A percentile compares a stretch with the other conserved stretches of the same genome.
Conservation (phyloP, 805 yeast genomes). For the Candida michaelii region DNA sequence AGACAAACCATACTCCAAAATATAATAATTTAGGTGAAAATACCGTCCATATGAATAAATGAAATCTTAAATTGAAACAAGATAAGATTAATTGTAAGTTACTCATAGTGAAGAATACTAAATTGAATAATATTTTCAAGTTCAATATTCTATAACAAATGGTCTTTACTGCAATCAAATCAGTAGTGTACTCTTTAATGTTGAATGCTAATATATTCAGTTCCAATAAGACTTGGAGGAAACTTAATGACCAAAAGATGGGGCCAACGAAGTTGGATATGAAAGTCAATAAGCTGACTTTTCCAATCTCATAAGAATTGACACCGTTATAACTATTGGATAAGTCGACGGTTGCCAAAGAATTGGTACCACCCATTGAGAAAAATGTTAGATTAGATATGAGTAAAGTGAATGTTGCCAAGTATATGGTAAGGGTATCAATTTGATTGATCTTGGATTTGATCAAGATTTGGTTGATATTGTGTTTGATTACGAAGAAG, state of each 20-base stretch:
- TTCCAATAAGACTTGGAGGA: constrained; percentile 42
- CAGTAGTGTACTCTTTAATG: constrained; percentile 10
- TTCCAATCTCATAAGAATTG: constrained; percentile 59
- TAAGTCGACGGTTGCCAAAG: constrained; percentile 86
- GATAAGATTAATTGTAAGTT: constrained; percentile 62
- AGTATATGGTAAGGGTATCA: constrained; percentile 17
- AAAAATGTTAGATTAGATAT: constrained; percentile 79
- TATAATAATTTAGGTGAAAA: constrained; percentile 90
- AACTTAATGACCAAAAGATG: constrained; percentile 70
- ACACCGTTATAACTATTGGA: constrained; percentile 93
- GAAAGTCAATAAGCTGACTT: constrained; percentile 78
- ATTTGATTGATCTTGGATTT: constrained; percentile 2
- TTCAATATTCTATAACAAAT: constrained; percentile 24
- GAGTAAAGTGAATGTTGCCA: constrained; percentile 43
- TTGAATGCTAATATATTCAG: constrained; percentile 18
- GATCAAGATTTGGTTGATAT: constrained; percentile 8
- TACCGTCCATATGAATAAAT: constrained; percentile 95
- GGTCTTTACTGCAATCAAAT: constrained; percentile 12
- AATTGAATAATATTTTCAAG: constrained; percentile 34
- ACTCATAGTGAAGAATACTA: constrained; percentile 58
- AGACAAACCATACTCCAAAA: constrained; percentile 70
- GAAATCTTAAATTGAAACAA: constrained; percentile 75
- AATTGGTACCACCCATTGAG: constrained; percentile 87
- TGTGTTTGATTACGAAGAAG: constrained; percentile 29
- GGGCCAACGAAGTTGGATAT: constrained; percentile 85